Evolutionary conservation across 495 filamentous ascomycete genomes (phyloP).

Genomic region (Glarea lozoyensis): DNA sequence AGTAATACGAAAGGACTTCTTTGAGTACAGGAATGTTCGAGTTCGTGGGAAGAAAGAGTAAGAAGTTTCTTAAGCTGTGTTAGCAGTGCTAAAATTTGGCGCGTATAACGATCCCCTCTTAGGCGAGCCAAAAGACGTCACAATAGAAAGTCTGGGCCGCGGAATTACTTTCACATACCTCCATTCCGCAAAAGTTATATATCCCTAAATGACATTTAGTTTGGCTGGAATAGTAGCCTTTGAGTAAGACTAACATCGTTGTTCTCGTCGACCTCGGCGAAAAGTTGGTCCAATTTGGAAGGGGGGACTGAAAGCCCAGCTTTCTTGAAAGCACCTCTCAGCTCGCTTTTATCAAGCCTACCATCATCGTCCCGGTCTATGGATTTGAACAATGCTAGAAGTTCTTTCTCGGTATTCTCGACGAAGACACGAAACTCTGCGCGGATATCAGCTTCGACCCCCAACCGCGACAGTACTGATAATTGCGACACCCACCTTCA

Average conservation of each 20-base stretch:
- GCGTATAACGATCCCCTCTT: no score
- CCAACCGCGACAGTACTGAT: background rate
- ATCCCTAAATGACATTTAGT: conserved; percentile 25
- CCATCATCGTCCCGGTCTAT: conserved; percentile 86
- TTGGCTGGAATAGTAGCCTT: background rate
- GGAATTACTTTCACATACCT: conserved; percentile 51
- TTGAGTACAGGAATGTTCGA: conserved; percentile 50
- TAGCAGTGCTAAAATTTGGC: no score
- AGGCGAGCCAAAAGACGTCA: no score
- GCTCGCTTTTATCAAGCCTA: conserved; percentile 77
- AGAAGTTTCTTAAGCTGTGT: conserved; percentile 60
- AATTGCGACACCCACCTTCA: conserved; percentile 48
- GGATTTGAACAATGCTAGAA: conserved; percentile 71
- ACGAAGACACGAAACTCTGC: conserved; percentile 86
- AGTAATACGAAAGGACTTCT: conserved; percentile 86
- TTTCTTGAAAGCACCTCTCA: conserved; percentile 64
- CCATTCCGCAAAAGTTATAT: conserved; percentile 91
- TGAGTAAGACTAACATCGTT: conserved; percentile 57
- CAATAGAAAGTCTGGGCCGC: no score
- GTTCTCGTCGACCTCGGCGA: conserved; percentile 81
- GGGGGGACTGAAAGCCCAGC: conserved; percentile 73
- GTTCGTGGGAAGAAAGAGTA: conserved; percentile 82
- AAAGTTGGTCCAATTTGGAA: conserved; percentile 74
- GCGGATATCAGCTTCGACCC: background rate
- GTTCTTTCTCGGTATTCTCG: conserved; percentile 71